These are phyloP conservation scores for Mycena galericulata DNA, from an alignment of 768 basidiomycete genomes.

Conservation along the genomic window DNA sequence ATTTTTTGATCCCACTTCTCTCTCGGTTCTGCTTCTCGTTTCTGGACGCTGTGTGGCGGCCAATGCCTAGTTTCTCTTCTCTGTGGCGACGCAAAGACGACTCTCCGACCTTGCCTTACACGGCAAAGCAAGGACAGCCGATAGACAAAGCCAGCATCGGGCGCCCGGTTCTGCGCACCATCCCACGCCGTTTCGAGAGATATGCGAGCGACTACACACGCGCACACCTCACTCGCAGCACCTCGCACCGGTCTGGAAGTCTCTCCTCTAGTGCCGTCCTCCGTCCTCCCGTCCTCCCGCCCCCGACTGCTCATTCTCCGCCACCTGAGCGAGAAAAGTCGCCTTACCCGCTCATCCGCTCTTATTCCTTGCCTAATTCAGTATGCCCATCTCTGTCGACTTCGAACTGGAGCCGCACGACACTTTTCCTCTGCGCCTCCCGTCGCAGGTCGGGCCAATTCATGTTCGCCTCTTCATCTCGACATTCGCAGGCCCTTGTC, in stretches of 20 bases:
- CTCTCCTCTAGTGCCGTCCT: background rate
- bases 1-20: slow-evolving; percentile 14
- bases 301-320: background rate
- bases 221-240: slow-evolving; percentile 2
- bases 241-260: slow-evolving; percentile 22
- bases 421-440: background rate
- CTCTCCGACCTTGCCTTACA: background rate
- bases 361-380: slow-evolving; percentile 31
- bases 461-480: slow-evolving; percentile 27
- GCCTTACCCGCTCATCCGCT: slow-evolving; percentile 33
- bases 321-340: slow-evolving; percentile 3
- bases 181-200: slow-evolving; percentile 32
- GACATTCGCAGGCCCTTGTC: slow-evolving; percentile 29
- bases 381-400: background rate
- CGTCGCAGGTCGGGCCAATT: slow-evolving; percentile 21
- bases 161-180: slow-evolving; percentile 19
- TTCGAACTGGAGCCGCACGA: background rate
- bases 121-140: slow-evolving; percentile 7
- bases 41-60: background rate
- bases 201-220: slow-evolving; percentile 23
- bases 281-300: background rate
- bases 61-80: slow-evolving; percentile 21
- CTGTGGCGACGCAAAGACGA: slow-evolving; percentile 18
- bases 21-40: slow-evolving; percentile 1
- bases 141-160: slow-evolving; percentile 31